phyloP scores from a whole-genome alignment of 805 yeast genomes.

The Kuraishia hungarica region DNA sequence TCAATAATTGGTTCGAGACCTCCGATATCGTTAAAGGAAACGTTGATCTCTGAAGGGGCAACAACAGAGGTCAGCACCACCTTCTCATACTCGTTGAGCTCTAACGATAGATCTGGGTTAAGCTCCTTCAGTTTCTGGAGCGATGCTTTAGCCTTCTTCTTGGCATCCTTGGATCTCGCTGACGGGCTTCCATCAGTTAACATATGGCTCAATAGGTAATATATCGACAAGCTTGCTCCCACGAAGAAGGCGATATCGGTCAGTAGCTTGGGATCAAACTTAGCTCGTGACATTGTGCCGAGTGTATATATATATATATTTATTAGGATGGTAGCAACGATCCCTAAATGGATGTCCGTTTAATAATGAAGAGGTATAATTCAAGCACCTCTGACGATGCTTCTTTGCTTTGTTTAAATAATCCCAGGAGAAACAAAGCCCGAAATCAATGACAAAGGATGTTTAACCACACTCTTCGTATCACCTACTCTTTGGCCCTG shows the following conservation, averaged over 20 bases:
- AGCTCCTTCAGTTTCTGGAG: constrained; percentile 46
- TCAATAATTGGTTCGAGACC: constrained; percentile 79
- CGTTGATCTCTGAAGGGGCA: constrained; percentile 74
- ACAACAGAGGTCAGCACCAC: constrained; percentile 71
- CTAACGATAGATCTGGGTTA: constrained; percentile 50
- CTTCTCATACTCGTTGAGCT: constrained; percentile 66
- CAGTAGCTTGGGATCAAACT: constrained; percentile 19
- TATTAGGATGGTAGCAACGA: not conserved
- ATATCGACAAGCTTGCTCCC: constrained; percentile 47
- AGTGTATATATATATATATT: not conserved
- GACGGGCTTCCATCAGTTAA: constrained; percentile 19
- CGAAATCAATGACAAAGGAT: not conserved
- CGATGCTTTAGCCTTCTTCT: constrained; percentile 50
- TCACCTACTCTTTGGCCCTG: not conserved
- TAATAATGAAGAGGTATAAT: no score
- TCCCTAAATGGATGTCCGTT: no score
- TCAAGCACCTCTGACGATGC: no score
- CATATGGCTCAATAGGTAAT: constrained; percentile 30
- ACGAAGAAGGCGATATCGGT: constrained; percentile 23
- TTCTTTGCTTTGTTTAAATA: no score
- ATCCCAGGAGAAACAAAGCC: no score
- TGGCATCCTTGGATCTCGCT: constrained; percentile 45
- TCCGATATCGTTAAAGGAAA: constrained; percentile 77
- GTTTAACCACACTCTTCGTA: not conserved
- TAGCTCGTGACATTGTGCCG: constrained; percentile 14